Conservation (phyloP, 805 yeast genomes). For the Pichia paraexigua region DNA sequence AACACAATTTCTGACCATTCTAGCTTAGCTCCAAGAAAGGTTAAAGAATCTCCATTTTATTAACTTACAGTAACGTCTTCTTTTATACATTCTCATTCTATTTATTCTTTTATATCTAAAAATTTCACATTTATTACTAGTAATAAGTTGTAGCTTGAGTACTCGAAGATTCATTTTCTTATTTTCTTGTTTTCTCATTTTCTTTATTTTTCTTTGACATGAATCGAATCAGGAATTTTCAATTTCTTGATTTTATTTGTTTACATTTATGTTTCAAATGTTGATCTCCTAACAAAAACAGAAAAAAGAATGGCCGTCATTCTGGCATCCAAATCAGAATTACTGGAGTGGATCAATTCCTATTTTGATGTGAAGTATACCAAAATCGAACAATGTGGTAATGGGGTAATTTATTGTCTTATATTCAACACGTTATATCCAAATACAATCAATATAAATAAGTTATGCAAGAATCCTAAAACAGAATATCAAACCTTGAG, state of each 20-base stretch:
- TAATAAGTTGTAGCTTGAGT: neutral
- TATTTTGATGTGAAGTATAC: slow-evolving; percentile 56
- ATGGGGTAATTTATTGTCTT: slow-evolving; percentile 94
- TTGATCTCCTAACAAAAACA: neutral
- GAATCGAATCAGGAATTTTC: neutral
- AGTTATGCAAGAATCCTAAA: slow-evolving; percentile 64
- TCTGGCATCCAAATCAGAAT: slow-evolving; percentile 78
- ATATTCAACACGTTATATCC: slow-evolving; percentile 77
- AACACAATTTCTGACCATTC: slow-evolving; percentile 22
- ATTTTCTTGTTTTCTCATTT: neutral
- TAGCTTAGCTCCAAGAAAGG: slow-evolving; percentile 26
- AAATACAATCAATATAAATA: slow-evolving; percentile 65
- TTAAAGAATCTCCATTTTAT: slow-evolving; percentile 21
- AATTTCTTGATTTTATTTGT: neutral
- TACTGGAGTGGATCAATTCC: slow-evolving; percentile 77
- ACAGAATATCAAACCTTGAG: slow-evolving; percentile 69
- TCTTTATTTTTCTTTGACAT: neutral
- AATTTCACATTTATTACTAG: neutral
- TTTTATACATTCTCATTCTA: neutral
- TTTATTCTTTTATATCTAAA: neutral
- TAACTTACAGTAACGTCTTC: neutral
- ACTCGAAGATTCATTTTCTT: too few species aligned
- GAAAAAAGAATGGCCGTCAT: slow-evolving; percentile 19
- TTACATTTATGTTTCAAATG: neutral
- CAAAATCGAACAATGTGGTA: slow-evolving; percentile 89